phyloP scores from a whole-genome alignment of 1,284 basidiomycete species.

The Heterobasidion irregulare region DNA sequence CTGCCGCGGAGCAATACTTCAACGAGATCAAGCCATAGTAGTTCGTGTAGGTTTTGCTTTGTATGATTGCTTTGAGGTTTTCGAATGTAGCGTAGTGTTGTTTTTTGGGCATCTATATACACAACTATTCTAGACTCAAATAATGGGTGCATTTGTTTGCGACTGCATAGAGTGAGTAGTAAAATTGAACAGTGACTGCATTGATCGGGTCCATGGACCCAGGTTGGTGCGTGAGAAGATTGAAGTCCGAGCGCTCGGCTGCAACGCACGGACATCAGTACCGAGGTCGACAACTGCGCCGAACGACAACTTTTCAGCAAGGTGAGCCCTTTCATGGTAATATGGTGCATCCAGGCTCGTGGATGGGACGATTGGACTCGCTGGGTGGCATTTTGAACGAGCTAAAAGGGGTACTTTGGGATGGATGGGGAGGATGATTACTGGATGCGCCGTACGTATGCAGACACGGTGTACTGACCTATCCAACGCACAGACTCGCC shows the following conservation, averaged over 20 bases:
- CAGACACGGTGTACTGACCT: not conserved
- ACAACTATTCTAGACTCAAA: no score
- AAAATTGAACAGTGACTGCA: no score
- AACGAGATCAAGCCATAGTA: not conserved
- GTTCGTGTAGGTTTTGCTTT: not conserved
- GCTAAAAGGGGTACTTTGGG: constrained; percentile 3
- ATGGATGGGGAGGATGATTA: constrained; percentile 10
- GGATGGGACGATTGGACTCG: not conserved
- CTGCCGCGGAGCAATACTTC: constrained; percentile 44
- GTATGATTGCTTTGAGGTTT: not conserved
- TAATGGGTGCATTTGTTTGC: no score
- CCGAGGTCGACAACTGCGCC: not conserved
- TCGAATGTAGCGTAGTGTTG: not conserved
- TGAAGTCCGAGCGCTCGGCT: not conserved
- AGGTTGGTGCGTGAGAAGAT: not conserved
- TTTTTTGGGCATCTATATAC: not conserved
- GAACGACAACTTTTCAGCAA: not conserved
- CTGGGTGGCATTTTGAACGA: not conserved
- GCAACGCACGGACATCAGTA: not conserved
- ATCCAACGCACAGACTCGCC: not conserved
- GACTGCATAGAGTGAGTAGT: no score
- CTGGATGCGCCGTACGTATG: constrained; percentile 3
- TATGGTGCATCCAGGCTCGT: not conserved
- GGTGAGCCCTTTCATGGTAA: not conserved
- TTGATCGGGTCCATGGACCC: not conserved